Conservation (phyloP, 2,329 filamentous ascomycete species). For the Plectosphaerella sp. region DNA sequence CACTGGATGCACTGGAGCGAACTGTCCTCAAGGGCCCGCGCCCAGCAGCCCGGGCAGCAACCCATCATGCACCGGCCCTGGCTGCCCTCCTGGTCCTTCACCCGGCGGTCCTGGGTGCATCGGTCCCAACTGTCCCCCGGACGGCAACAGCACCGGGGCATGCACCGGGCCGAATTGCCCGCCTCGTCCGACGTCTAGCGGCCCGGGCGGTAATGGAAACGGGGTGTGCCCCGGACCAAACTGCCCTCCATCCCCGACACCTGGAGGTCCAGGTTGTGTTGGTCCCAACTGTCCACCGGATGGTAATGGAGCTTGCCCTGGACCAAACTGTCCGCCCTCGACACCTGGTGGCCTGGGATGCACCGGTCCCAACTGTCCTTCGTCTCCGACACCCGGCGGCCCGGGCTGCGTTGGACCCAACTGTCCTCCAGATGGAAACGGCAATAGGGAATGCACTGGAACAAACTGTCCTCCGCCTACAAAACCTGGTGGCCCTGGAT, state of each 20-base stretch:
- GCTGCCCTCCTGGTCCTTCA: too few relatives aligned
- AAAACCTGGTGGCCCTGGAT: too few relatives aligned
- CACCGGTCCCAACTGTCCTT: not conserved
- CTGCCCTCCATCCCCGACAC: not conserved
- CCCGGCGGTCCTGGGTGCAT: too few relatives aligned
- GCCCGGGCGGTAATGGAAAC: not conserved
- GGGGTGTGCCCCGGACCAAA: too few relatives aligned
- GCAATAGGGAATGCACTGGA: not conserved
- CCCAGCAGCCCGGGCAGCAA: too few relatives aligned
- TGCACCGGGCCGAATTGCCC: not conserved
- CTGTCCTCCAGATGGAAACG: not conserved
- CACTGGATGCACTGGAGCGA: too few relatives aligned
- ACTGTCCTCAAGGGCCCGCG: too few relatives aligned
- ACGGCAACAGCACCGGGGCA: not conserved
- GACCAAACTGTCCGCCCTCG: not conserved
- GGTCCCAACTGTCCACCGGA: too few relatives aligned
- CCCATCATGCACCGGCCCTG: too few relatives aligned
- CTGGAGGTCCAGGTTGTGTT: not conserved
- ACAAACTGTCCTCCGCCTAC: not conserved
- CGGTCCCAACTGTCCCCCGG: not conserved
- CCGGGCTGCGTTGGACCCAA: not conserved
- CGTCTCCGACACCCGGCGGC: not conserved
- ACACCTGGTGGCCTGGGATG: not conserved
- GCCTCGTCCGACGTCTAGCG: not conserved
- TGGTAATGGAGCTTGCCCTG: not conserved